Percentiles rank a stretch among this genome's conserved stretches.
phyloP scores from a whole-genome alignment of 306 rosid species.

The Cicer judaicum region DNA sequence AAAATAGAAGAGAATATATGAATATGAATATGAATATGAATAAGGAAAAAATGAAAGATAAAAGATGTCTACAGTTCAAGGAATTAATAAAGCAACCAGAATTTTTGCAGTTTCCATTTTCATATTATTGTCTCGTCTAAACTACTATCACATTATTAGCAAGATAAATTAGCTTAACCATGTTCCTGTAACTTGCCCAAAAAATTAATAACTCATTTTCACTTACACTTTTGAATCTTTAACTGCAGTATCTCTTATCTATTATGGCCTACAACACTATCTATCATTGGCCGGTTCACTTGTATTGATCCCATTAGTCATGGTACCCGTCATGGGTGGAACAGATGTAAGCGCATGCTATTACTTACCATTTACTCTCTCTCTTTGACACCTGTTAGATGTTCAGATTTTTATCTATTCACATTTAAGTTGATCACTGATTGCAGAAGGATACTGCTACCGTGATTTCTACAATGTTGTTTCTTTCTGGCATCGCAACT shows the following conservation, averaged over 20 bases:
- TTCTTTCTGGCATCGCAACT: constrained; percentile 87
- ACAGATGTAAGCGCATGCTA: constrained; percentile 73
- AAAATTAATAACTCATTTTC: constrained; percentile 12
- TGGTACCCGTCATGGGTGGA: constrained; percentile 95
- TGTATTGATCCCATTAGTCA: constrained; percentile 81
- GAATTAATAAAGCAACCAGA: not conserved
- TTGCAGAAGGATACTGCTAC: constrained; percentile 87
- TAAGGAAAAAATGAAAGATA: not conserved
- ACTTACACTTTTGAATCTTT: constrained; percentile 41
- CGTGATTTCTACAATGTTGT: constrained; percentile 83
- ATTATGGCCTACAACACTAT: constrained; percentile 89
- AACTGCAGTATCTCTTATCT: constrained; percentile 71
- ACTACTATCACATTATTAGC: constrained; percentile 21
- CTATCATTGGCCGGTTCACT: constrained; percentile 92
- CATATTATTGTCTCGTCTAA: not conserved
- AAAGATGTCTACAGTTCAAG: not conserved
- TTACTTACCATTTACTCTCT: constrained; percentile 35
- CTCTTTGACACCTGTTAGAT: constrained; percentile 32
- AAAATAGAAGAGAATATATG: too few species aligned
- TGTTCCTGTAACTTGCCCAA: constrained; percentile 39
- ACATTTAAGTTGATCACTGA: constrained; percentile 36
- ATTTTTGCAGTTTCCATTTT: not conserved
- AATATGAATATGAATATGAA: too few species aligned
- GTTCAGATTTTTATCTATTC: constrained; percentile 28
- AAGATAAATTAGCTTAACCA: constrained; percentile 14